Percentiles rank a stretch among this genome's conserved stretches.
Conservation (phyloP, 805 yeast species). For the Metschnikowia lunata region DNA sequence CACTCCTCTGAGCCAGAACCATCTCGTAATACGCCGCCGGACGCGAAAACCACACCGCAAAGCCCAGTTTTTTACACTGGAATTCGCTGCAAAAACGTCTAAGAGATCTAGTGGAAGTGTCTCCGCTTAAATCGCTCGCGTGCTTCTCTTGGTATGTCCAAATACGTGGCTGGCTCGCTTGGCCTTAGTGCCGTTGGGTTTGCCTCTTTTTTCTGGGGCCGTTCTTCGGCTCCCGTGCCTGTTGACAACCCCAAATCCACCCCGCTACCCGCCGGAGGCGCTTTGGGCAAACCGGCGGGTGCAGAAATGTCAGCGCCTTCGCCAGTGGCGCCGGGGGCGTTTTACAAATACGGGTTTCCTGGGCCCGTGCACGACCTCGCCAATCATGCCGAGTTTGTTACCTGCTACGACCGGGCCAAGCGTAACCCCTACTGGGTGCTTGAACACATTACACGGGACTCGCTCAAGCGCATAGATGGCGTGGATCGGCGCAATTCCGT, state of each 20-base stretch:
- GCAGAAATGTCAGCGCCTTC: slow-evolving; percentile 25
- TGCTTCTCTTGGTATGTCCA: slow-evolving; percentile 20
- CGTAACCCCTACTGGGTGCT: slow-evolving; percentile 87
- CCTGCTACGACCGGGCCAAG: slow-evolving; percentile 80
- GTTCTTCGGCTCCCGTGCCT: slow-evolving; percentile 21
- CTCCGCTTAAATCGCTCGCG: too few species aligned
- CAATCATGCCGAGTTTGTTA: slow-evolving; percentile 68
- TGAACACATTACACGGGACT: slow-evolving; percentile 80
- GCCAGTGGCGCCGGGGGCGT: slow-evolving; percentile 66
- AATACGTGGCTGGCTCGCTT: slow-evolving; percentile 24
- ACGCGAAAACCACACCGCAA: too few species aligned
- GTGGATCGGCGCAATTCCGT: slow-evolving; percentile 78
- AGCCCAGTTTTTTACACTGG: too few species aligned
- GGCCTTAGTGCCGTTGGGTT: slow-evolving; percentile 38
- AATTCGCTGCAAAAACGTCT: too few species aligned
- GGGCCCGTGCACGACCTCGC: slow-evolving; percentile 89
- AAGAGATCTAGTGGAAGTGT: too few species aligned
- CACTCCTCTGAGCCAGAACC: too few species aligned
- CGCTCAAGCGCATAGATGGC: slow-evolving; percentile 46
- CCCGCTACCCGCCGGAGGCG: slow-evolving; percentile 4
- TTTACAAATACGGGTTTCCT: slow-evolving; percentile 90
- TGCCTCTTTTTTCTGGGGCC: slow-evolving; percentile 40
- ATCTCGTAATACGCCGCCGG: too few species aligned
- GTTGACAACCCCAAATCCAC: slow-evolving; percentile 6
- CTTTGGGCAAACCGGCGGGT: slow-evolving; percentile 4